Base-by-base conservation (phyloP, 331 rosid species). In the Quercus phellos region DNA sequence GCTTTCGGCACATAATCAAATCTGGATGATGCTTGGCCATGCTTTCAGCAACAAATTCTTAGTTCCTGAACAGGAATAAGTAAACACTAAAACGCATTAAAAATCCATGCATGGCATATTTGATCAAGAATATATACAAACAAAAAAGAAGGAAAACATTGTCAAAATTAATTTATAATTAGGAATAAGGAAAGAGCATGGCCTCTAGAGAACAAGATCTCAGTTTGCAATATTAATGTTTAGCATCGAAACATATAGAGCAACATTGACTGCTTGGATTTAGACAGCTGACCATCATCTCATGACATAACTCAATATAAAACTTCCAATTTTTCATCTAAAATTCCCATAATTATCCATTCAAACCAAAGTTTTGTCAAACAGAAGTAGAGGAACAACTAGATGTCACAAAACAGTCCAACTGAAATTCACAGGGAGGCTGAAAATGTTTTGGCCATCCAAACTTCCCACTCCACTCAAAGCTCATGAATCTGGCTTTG, bases 1-100 rank as follows among this genome's bases (percentile, higher is more conserved):
- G 88, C 82, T 86, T 88, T 53, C 88, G 71, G 81, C 88, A 84
- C 92, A 82, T 86, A 29, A 88, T 86, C 86, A 88, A 56, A 82
- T 86, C 88, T 6, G 90, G 88, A 43, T 88, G 87, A 78, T 82
- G 87, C 77, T 86, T 88, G 46, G 90, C 90, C 87, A 84, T 88
- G 76, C 13, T 79, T 83, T 78, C 79, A 24, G 35, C 56, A 73
- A 68, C 74, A 21, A 43, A 18, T 18, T 21, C 19, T 43, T 69
- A 42, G 74, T 69, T 22, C 56, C 55, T 69, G 24, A n/a, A 66
- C 38, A 10, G 14, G 22, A 32, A 30, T 32, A 17, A 18, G 51
- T n/a, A 34, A 8, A 38, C 46, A 38, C 12, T 38, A 38, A 32
- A 66, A 7, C 9, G 26, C 22, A 34, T 7, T 30, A 66, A 66